These are phyloP conservation scores for Tricholoma bakamatsutake DNA, from an alignment of 768 basidiomycete species.

Conservation along the genomic window DNA sequence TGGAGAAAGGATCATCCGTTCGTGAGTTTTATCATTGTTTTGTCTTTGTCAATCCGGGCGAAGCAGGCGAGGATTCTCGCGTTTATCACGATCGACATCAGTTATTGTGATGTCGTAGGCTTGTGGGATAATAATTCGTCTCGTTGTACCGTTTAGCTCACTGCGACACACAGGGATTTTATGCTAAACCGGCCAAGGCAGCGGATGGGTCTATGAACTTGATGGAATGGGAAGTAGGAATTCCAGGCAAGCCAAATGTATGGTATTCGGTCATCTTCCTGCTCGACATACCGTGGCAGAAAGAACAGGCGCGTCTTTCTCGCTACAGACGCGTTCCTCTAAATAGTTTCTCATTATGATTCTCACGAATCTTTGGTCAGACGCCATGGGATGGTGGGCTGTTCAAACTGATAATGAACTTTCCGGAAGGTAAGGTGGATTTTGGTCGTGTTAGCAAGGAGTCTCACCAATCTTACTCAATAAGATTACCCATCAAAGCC, in stretches of 20 bases:
- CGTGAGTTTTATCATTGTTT: constrained; percentile 54
- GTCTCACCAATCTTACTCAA: not conserved
- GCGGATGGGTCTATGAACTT: constrained; percentile 93
- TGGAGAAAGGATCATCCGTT: constrained; percentile 99
- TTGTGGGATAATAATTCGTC: not conserved
- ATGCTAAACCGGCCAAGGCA: constrained; percentile 87
- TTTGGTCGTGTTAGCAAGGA: not conserved
- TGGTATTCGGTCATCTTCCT: constrained; percentile 25
- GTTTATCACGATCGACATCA: constrained; percentile 5
- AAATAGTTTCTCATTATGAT: constrained; percentile 4
- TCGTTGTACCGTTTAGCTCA: constrained; percentile 4
- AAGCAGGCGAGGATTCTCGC: constrained; percentile 4
- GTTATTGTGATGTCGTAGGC: not conserved
- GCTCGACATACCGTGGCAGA: not conserved
- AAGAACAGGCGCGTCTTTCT: constrained; percentile 2
- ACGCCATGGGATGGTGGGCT: constrained; percentile 97
- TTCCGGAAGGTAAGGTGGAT: constrained; percentile 82
- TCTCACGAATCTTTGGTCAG: constrained; percentile 35
- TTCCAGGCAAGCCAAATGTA: constrained; percentile 88
- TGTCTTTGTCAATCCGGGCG: constrained; percentile 5
- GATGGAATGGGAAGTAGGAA: constrained; percentile 98
- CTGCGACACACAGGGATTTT: constrained; percentile 73
- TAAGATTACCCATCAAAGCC: constrained; percentile 93
- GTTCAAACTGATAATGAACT: constrained; percentile 89
- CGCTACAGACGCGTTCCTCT: constrained; percentile 10